Evolutionary conservation across 2,329 filamentous ascomycete species (phyloP), one percentile per base, ranked within the genome.

Genomic region (Verticillium tricorpus): DNA sequence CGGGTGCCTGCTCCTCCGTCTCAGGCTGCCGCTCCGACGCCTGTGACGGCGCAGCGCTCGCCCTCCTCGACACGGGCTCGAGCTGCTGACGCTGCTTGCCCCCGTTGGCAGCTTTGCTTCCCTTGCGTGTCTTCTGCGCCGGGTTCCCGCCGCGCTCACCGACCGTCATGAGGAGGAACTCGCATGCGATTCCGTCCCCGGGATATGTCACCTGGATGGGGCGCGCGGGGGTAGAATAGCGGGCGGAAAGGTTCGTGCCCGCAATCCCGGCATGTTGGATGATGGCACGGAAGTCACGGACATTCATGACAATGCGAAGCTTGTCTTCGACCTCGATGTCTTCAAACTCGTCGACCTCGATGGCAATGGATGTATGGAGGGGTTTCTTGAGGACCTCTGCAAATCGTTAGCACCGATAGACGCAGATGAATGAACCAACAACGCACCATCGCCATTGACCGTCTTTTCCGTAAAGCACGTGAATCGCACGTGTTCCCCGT

Each of bases 401-500:
- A 34, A 5, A 12, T 14, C 56, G 61, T 67, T 58, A 66, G 67
- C 60, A 65, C 15, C 60, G 19, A 28, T 11, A 63, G 14, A 58
- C 19, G 17, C 11, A 12, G 37, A 25, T 60, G 22, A 52, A 34
- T n/a, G n/a, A 61, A 22, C 57, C 5, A 56, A 70, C 74, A 14
- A 70, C 74, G 12, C 65, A 77, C 77, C 74, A 62, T 80, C 77
- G 57, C 88, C 87, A 67, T 87, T 89, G 61, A 87, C 83, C 9
- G 89, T 86, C 76, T 92, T 93, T 72, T 93, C 91, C 0, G 90
- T 93, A 69, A 91, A 93, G 70, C 90, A 93, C 31, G 90, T 91
- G 68, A 94, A 91, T 62, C 91, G 90, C 17, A 90, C 87, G 56
- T 89, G 85, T 60, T 90, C 86, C 14, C 87, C 86, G 63, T 92